A percentile compares a stretch with the other conserved stretches of the same genome.
Conservation (phyloP, 768 basidiomycete genomes). For the Pulveroboletus sp. region DNA sequence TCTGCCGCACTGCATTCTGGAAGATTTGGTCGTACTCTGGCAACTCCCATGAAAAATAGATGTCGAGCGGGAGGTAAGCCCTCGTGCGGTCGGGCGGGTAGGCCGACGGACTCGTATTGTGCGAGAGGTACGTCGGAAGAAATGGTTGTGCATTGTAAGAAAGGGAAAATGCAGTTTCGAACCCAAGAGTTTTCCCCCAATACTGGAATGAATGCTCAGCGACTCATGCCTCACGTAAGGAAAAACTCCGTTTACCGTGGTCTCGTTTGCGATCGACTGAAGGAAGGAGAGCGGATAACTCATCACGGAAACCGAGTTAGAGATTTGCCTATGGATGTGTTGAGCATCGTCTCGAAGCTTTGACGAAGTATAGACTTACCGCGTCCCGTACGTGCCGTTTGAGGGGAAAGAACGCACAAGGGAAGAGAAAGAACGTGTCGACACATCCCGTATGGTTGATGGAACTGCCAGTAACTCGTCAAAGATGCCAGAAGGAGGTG, state of each 20-base stretch:
- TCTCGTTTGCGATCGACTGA: slow-evolving; percentile 9
- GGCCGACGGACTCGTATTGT: no score
- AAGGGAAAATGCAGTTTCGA: not conserved
- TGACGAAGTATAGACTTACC: not conserved
- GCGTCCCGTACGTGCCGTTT: not conserved
- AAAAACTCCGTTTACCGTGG: slow-evolving; percentile 8
- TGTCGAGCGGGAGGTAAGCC: slow-evolving; percentile 39
- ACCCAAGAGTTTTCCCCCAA: not conserved
- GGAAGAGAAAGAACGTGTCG: slow-evolving; percentile 13
- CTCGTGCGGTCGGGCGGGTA: no score
- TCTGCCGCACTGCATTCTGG: slow-evolving; percentile 36
- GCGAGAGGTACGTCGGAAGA: no score
- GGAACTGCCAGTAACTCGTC: slow-evolving; percentile 25
- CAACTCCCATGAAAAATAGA: slow-evolving; percentile 30
- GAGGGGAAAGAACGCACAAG: slow-evolving; percentile 3
- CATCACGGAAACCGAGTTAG: not conserved
- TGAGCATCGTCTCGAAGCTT: not conserved
- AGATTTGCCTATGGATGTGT: not conserved
- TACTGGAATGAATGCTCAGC: not conserved
- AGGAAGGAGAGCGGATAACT: slow-evolving; percentile 9
- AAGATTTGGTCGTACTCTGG: slow-evolving; percentile 13
- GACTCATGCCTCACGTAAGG: no score
- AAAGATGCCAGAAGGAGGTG: slow-evolving; percentile 11
- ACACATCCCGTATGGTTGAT: not conserved
- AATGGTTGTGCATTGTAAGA: no score